Base-by-base conservation (phyloP, 495 filamentous ascomycete genomes). In the Letharia lupina region DNA sequence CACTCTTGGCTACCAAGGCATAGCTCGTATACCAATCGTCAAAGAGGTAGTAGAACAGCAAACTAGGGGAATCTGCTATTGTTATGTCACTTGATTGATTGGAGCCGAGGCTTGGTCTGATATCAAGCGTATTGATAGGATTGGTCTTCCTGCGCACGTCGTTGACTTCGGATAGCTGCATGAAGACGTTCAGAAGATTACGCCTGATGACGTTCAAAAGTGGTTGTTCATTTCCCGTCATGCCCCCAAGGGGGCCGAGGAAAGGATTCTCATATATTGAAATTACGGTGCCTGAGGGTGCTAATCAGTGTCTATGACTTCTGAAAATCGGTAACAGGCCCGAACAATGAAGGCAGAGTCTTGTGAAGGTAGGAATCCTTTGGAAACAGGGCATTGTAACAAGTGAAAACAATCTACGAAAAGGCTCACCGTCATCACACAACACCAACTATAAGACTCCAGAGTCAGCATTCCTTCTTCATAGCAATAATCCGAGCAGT, bases 1-100 rank as follows among this genome's bases (percentile, higher is more conserved):
- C 82, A 44, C 81, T 77, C 48, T 81, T 79, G 18, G 84, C 79
- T 48, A 91, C 82, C 28, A 90, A 77, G 33, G 79, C 77, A 70
- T 87, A 90, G 66, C 82, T 87, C 10, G 86, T 86, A 54, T 85
- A 80, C 89, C 89, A 95, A 73, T 94, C 90, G 69, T 96, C 91
- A 69, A 94, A 95, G 9, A 96, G 80, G 71, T 93, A 94, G 73
- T 91, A 93, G 70, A 93, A 90, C 16, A 96, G 79, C 40, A 92
- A 75, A 66, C 90, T 90, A 1, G 91, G 81, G 5, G 84, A 82
- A 69, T 91, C 88, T n/a, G 80, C 75, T 40, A 77, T 79, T 60
- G 78, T 79, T 60, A 81, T 80, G 48, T 70, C 75, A 33, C 75
- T 73, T 45, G 73, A 71, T 40, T 71, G 68, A 31, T 76, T 74